A percentile compares a stretch with the other conserved stretches of the same genome.
These are phyloP conservation scores for Panaeolus cyanescens DNA, from an alignment of 768 basidiomycete genomes.

Conservation along the genomic window DNA sequence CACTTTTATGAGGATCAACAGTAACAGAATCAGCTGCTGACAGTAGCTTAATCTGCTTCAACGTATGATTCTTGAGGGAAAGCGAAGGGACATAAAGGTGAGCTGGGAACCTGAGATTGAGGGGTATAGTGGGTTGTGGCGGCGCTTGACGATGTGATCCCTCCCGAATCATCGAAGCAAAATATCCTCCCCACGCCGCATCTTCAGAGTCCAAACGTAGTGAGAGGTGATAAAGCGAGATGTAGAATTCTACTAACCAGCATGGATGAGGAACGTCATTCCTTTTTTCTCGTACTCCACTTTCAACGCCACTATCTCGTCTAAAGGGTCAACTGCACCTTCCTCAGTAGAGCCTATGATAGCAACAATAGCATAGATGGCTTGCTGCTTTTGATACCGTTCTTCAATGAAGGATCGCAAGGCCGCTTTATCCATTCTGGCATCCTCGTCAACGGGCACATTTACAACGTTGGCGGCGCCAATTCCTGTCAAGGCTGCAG, in stretches of 20 bases:
- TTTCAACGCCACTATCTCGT: conserved; percentile 34
- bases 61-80: conserved; percentile 27
- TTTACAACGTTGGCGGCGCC: conserved; percentile 36
- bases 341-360: conserved; percentile 46
- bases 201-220: too few relatives aligned
- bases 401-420: conserved; percentile 25
- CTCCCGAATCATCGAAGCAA: conserved; percentile 31
- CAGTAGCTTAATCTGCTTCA: conserved; percentile 25
- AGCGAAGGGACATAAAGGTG: conserved; percentile 26
- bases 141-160: not conserved
- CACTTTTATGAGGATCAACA: conserved; percentile 39
- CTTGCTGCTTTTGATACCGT: conserved; percentile 23
- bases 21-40: conserved; percentile 36
- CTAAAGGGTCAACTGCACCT: conserved; percentile 42
- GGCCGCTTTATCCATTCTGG: conserved; percentile 30
- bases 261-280: conserved; percentile 41
- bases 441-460: conserved; percentile 34
- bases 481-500: conserved; percentile 43
- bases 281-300: conserved; percentile 29
- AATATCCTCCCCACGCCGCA: conserved; percentile 49
- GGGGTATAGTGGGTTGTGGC: not conserved
- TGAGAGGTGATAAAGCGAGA: too few relatives aligned
- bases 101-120: not conserved
- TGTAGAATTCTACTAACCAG: too few relatives aligned
- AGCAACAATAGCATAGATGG: conserved; percentile 41